Evolutionary conservation across 1,284 basidiomycete genomes (phyloP), one percentile per base, ranked within the genome.

Genomic region (Athelia psychrophila): DNA sequence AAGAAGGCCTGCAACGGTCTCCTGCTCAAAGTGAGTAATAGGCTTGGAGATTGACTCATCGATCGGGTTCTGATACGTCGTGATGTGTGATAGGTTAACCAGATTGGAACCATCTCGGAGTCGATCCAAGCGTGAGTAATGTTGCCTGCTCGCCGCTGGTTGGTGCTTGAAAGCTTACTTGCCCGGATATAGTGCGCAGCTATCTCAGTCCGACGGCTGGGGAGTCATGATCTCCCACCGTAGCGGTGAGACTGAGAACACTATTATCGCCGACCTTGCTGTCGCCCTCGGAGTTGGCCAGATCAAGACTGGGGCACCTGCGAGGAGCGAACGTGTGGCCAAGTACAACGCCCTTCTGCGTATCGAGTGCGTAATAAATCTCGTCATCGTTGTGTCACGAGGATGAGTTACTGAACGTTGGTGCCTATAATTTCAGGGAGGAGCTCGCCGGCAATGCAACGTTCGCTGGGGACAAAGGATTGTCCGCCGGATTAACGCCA

Each of bases 1-100:
- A 98, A 97, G 86, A 98, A 98, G 85, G 93, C 97, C 44, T 99
- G 96, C 86, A 98, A 98, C 70, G 97, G 95, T 73, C 85, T 99
- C 35, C 82, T 99, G 60, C 88, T 99, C 76, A 99, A 99, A 88
- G 87, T 88, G 50, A 46, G 66, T 50, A 13, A 10, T n/a, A 42
- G 38, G n/a, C 38, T 42, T n/a, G n/a, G 16, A 22, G 38, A 42
- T n/a, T 42, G 16, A 18, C 38, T 42, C n/a, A 22, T 6, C 38
- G 38, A 22, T 50, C 27, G 46, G 48, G 0, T 23, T 33, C 50
- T n/a, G 38, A 42, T 50, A 27, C 16, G 48, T 49, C 27, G 13
- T 30, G 27, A 13, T 30, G 27, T 5, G 27, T 30, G 27, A 18
- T 46, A 80, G 83, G 89, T 95, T 72, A 97, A 98, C 84, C 96